phyloP scores from a whole-genome alignment of 2,329 filamentous ascomycete species.

The Plenodomus lindquistii region DNA sequence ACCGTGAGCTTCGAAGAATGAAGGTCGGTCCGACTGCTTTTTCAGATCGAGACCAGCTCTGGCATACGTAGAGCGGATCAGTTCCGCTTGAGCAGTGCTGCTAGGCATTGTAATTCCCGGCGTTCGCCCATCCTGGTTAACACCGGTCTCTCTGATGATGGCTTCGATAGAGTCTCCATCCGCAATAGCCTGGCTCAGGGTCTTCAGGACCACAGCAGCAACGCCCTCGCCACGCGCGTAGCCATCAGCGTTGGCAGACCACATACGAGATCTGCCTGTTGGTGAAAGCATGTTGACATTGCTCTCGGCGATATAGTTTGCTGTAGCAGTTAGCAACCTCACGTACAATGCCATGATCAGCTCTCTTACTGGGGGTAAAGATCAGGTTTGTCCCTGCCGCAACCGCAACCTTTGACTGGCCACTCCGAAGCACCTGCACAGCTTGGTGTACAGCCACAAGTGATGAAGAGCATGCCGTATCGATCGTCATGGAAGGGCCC shows the following conservation, averaged over 20 bases:
- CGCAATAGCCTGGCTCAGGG: conserved; percentile 56
- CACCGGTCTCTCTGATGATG: conserved; percentile 46
- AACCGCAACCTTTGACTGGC: conserved; percentile 15
- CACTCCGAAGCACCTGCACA: conserved; percentile 5
- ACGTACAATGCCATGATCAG: background rate
- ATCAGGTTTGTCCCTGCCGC: conserved; percentile 7
- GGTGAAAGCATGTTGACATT: conserved; percentile 31
- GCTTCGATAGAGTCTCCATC: conserved; percentile 57
- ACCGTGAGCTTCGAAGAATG: conserved; percentile 28
- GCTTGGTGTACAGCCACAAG: conserved; percentile 33
- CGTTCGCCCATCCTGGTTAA: conserved; percentile 57
- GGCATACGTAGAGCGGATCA: conserved; percentile 44
- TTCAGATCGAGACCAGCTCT: conserved; percentile 38
- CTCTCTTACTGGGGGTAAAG: background rate
- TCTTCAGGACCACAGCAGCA: conserved; percentile 57
- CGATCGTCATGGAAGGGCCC: conserved; percentile 43
- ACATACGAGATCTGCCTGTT: conserved; percentile 26
- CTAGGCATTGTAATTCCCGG: conserved; percentile 45
- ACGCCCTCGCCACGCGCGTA: conserved; percentile 59
- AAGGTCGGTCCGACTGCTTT: conserved; percentile 1
- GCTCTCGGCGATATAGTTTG: conserved; percentile 16
- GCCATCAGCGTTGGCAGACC: conserved; percentile 54
- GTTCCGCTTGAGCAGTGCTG: conserved; percentile 36
- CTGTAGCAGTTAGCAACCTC: too few relatives aligned
- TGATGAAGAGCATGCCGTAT: conserved; percentile 43